phyloP scores from a whole-genome alignment of 352 stramenopile genomes.

The Phytophthora hybrid region DNA sequence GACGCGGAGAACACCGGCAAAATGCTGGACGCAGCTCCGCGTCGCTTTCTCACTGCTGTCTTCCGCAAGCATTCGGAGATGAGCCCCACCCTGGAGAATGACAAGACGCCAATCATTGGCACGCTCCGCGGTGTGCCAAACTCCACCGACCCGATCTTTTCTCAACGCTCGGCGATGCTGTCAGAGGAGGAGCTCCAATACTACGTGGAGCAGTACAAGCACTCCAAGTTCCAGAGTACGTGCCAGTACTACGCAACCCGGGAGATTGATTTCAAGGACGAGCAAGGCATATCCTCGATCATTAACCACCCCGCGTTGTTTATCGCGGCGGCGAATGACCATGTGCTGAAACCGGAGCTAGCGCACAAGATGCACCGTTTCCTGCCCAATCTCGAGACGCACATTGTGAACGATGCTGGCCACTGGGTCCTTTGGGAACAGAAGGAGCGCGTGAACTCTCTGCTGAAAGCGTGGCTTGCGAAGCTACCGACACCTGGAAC shows the following conservation, averaged over 20 bases:
- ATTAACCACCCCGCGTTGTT: constrained; percentile 68
- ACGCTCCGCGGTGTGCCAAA: constrained; percentile 43
- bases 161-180: constrained; percentile 52
- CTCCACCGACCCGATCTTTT: constrained; percentile 47
- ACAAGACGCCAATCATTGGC: constrained; percentile 28
- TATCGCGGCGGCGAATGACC: constrained; percentile 65
- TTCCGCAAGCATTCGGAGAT: constrained; percentile 60
- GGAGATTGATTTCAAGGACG: constrained; percentile 67
- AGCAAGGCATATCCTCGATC: constrained; percentile 36
- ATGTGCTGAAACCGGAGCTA: constrained; percentile 64
- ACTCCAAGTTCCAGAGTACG: constrained; percentile 63
- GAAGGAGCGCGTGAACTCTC: constrained; percentile 49
- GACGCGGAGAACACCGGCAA: constrained; percentile 51
- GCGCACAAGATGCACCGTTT: constrained; percentile 62
- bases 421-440: constrained; percentile 77
- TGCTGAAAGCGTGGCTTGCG: constrained; percentile 50
- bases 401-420: constrained; percentile 59
- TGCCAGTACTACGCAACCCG: constrained; percentile 70
- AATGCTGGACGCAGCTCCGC: constrained; percentile 47
- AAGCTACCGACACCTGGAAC: constrained; percentile 28
- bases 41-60: constrained; percentile 60
- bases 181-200: constrained; percentile 65
- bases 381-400: constrained; percentile 60
- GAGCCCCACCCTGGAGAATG: constrained; percentile 27
- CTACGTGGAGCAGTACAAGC: constrained; percentile 65